Percentiles rank a stretch among this genome's conserved stretches.
phyloP scores from a whole-genome alignment of 78 protist species.

The Emiliania huxleyi region DNA sequence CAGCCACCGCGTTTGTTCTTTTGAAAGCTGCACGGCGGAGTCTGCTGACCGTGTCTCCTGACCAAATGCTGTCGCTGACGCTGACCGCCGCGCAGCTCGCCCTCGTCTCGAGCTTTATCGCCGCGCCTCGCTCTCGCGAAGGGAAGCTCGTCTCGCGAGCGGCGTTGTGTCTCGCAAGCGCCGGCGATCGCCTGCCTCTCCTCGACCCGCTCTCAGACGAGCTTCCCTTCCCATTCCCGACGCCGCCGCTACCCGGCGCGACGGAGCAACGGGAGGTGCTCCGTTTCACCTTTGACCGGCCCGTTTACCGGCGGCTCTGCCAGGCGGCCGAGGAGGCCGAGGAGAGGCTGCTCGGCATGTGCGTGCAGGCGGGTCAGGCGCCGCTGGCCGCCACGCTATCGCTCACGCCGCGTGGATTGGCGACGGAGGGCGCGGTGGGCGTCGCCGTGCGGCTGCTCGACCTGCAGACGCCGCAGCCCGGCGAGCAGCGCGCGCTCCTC shows the following conservation, averaged over 20 bases:
- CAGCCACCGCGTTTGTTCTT: no score
- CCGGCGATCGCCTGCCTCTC: no score
- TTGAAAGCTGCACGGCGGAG: no score
- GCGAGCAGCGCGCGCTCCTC: background rate
- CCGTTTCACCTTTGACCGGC: background rate
- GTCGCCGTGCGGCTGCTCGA: background rate
- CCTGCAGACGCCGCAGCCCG: background rate
- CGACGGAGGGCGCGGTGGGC: background rate
- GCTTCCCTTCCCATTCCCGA: background rate
- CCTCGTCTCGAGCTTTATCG: no score
- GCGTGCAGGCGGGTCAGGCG: background rate
- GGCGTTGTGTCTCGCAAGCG: no score
- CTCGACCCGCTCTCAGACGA: background rate
- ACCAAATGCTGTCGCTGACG: no score
- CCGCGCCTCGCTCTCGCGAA: no score
- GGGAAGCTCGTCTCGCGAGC: no score
- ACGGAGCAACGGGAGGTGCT: background rate
- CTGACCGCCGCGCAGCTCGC: no score
- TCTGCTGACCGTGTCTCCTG: no score
- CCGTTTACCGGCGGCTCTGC: background rate
- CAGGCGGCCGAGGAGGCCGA: background rate
- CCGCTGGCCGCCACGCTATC: background rate
- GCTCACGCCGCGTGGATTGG: background rate
- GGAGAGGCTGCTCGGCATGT: background rate
- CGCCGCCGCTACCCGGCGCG: background rate